Conservation (phyloP, 176 grass and related monocot species). For the Thinopyrum elongatum region DNA sequence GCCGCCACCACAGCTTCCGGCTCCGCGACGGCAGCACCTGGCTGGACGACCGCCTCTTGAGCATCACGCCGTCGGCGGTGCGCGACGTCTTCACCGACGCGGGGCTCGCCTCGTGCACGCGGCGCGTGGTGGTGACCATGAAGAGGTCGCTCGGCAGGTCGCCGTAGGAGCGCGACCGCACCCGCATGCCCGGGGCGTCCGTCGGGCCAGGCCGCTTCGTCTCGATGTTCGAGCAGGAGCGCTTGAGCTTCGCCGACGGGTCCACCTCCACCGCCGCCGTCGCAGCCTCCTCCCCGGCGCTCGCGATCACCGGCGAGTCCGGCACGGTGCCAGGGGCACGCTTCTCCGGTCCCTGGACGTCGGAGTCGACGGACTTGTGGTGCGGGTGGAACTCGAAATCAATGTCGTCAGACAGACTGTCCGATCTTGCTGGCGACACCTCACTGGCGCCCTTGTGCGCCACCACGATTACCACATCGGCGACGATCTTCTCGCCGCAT, state of each 20-base stretch:
- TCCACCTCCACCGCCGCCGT: conserved; percentile 2
- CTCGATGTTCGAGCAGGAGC: conserved; percentile 98
- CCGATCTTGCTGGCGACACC: conserved; percentile 12
- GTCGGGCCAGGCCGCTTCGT: conserved; percentile 44
- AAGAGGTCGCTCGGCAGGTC: conserved; percentile 22
- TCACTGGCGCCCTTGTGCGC: conserved; percentile 32
- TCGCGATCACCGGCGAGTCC: not conserved
- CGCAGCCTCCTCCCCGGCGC: conserved; percentile 16
- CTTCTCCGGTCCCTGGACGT: conserved; percentile 9
- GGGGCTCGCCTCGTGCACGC: conserved; percentile 48
- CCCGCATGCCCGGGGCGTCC: conserved; percentile 24
- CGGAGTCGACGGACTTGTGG: conserved; percentile 10
- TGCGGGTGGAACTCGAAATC: conserved; percentile 49
- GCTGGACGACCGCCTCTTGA: conserved; percentile 94
- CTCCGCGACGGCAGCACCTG: conserved; percentile 95
- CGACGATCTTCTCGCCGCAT: conserved; percentile 13
- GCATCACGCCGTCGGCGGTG: conserved; percentile 80
- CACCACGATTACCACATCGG: conserved; percentile 10
- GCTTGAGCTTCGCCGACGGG: conserved; percentile 52
- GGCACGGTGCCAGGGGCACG: not conserved
- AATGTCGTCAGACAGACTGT: conserved; percentile 43
- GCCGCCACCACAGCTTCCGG: conserved; percentile 95
- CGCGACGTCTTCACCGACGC: conserved; percentile 70
- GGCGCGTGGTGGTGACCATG: not conserved
- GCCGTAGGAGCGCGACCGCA: conserved; percentile 58